Conservation (phyloP, 768 basidiomycete species). For the Sarcodon sp. region DNA sequence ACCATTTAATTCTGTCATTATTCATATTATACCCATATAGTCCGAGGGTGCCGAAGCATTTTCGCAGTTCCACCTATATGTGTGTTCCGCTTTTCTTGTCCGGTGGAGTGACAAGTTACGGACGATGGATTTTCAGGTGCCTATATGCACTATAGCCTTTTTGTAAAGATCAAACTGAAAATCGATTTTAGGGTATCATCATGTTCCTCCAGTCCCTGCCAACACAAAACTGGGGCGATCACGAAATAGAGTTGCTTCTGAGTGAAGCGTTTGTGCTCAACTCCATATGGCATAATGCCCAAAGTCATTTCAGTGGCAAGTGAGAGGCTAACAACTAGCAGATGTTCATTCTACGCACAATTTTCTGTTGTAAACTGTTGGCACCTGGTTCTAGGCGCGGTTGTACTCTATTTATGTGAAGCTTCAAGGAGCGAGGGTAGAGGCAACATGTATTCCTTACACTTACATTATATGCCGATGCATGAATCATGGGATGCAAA, state of each 20-base stretch:
- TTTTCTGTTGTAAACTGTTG: background rate
- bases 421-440: too few relatives aligned
- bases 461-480: too few relatives aligned
- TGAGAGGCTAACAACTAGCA: slow-evolving; percentile 6
- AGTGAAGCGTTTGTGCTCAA: slow-evolving; percentile 93
- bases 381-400: too few relatives aligned
- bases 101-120: slow-evolving; percentile 89
- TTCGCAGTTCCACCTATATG: slow-evolving; percentile 97
- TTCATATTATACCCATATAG: slow-evolving; percentile 25
- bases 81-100: slow-evolving; percentile 94
- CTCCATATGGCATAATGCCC: slow-evolving; percentile 88
- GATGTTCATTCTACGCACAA: background rate
- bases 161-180: background rate
- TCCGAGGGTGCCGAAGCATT: slow-evolving; percentile 97
- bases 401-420: too few relatives aligned
- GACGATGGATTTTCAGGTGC: slow-evolving; percentile 97
- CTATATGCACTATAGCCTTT: slow-evolving; percentile 7
- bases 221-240: slow-evolving; percentile 90
- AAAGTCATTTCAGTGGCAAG: slow-evolving; percentile 69
- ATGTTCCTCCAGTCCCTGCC: slow-evolving; percentile 95
- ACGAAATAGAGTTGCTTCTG: slow-evolving; percentile 90
- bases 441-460: too few relatives aligned
- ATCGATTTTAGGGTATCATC: slow-evolving; percentile 70
- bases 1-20: background rate
- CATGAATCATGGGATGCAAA: too few relatives aligned